Conservation (phyloP, 805 yeast genomes). For the Yarrowia phangngaensis region DNA sequence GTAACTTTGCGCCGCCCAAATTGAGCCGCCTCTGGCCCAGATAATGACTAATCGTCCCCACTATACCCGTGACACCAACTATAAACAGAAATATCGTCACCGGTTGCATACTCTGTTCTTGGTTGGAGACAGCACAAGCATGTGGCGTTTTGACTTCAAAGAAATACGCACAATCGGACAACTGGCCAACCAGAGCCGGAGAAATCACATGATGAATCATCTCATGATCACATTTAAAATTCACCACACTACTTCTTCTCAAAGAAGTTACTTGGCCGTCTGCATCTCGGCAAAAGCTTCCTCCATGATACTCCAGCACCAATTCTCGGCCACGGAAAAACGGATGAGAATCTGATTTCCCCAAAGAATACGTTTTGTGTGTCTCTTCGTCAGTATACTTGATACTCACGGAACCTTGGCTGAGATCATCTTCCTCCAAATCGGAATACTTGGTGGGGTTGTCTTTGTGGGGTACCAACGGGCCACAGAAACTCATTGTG, state of each 20-base stretch:
- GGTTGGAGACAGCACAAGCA: slow-evolving; percentile 79
- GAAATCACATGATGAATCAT: slow-evolving; percentile 54
- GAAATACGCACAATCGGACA: slow-evolving; percentile 74
- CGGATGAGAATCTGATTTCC: slow-evolving; percentile 53
- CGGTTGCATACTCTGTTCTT: slow-evolving; percentile 50
- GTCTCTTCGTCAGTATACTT: slow-evolving; percentile 47
- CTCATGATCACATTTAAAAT: slow-evolving; percentile 77
- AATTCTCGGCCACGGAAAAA: slow-evolving; percentile 67
- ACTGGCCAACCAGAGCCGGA: slow-evolving; percentile 60
- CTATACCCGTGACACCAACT: slow-evolving; percentile 40
- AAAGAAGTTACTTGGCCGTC: slow-evolving; percentile 46
- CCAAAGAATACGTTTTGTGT: slow-evolving; percentile 53
- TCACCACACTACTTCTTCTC: slow-evolving; percentile 60
- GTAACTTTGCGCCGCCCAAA: too few species aligned
- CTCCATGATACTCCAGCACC: slow-evolving; percentile 64
- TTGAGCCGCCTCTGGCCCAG: too few species aligned
- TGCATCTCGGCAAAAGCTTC: slow-evolving; percentile 50
- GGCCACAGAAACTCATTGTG: slow-evolving; percentile 60
- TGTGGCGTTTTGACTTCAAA: slow-evolving; percentile 81
- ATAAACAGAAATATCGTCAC: slow-evolving; percentile 64
- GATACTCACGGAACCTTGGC: slow-evolving; percentile 47
- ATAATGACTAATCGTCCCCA: too few species aligned
- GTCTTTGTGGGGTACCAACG: neutral
- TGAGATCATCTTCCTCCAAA: slow-evolving; percentile 37
- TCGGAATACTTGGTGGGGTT: neutral